Conservation (phyloP, 306 rosid genomes). For the Cucurbita pepo region DNA sequence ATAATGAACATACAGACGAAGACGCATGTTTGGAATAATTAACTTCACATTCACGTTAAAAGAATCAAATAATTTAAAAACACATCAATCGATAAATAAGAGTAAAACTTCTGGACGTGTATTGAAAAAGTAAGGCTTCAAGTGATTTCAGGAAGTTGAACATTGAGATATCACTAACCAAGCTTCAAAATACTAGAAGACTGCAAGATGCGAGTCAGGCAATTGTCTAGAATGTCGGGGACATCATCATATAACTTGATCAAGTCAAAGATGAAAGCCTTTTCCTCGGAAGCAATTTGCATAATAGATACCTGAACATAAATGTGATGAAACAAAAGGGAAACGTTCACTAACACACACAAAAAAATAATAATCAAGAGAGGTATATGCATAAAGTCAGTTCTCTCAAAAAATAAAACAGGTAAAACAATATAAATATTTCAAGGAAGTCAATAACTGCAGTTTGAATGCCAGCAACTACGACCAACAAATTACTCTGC, state of each 20-base stretch:
- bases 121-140: neutral
- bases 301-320: constrained; percentile 82
- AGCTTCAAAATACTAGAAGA: constrained; percentile 75
- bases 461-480: too few species aligned
- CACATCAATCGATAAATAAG: neutral
- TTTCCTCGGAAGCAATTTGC: constrained; percentile 81
- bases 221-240: constrained; percentile 42
- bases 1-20: neutral
- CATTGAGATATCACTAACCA: constrained; percentile 37
- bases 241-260: constrained; percentile 55
- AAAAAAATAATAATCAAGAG: neutral
- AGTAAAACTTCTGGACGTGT: neutral
- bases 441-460: too few species aligned
- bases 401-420: neutral
- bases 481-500: too few species aligned
- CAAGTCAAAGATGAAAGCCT: constrained; percentile 62
- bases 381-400: neutral
- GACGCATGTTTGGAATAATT: neutral
- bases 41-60: neutral
- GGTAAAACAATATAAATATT: neutral
- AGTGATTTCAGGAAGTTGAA: neutral
- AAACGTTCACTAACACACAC: neutral
- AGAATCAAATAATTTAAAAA: neutral
- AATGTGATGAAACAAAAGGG: constrained; percentile 4
- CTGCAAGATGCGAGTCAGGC: constrained; percentile 56